phyloP scores from a whole-genome alignment of 1,284 basidiomycete genomes.

The Ganoderma lingzhi region DNA sequence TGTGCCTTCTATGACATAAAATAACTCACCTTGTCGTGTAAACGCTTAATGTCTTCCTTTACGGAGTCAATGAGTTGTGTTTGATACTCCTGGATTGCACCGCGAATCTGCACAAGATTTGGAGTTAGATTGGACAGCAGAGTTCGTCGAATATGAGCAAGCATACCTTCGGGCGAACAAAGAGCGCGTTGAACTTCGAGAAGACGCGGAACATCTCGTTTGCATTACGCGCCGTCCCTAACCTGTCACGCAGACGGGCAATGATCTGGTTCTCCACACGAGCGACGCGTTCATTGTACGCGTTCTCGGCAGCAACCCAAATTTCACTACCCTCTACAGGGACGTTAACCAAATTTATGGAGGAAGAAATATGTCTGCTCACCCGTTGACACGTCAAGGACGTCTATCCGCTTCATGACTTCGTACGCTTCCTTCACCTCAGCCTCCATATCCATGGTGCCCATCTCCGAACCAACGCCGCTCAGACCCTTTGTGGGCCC shows the following conservation, averaged over 20 bases:
- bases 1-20: not conserved
- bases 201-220: constrained; percentile 99
- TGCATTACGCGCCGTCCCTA: constrained; percentile 96
- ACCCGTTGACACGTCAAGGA: constrained; percentile 86
- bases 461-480: constrained; percentile 74
- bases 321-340: constrained; percentile 93
- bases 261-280: constrained; percentile 99
- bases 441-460: constrained; percentile 95
- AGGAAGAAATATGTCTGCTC: constrained; percentile 56
- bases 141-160: not conserved
- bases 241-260: constrained; percentile 87
- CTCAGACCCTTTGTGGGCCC: constrained; percentile 90
- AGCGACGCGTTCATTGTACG: constrained; percentile 97
- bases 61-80: constrained; percentile 98
- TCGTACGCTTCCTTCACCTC: constrained; percentile 97
- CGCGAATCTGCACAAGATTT: constrained; percentile 75
- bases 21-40: constrained; percentile 85
- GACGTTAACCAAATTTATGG: not conserved
- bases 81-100: constrained; percentile 99
- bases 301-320: constrained; percentile 96
- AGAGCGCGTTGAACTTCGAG: constrained; percentile 97
- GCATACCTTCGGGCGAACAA: constrained; percentile 94
- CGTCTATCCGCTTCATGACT: constrained; percentile 94
- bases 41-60: constrained; percentile 95
- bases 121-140: not conserved